A percentile compares a stretch with the other conserved stretches of the same genome.
Evolutionary conservation across 2,329 filamentous ascomycete species (phyloP).

Genomic region (Cladosporium velox): DNA sequence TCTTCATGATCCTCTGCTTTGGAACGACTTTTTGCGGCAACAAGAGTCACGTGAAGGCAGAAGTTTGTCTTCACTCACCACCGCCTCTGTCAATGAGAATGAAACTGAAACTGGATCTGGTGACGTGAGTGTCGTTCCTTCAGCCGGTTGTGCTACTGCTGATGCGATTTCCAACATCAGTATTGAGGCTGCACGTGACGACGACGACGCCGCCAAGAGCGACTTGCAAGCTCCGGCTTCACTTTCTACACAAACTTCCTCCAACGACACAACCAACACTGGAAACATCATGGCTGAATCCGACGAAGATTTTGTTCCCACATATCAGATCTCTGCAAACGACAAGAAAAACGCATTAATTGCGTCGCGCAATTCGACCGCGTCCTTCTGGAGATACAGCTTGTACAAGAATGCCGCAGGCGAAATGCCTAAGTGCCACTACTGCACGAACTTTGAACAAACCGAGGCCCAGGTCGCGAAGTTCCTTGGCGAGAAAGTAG

Average conservation of each 20-base stretch:
- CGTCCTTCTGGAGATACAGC: constrained; percentile 62
- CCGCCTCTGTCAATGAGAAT: not conserved
- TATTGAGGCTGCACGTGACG: constrained; percentile 3
- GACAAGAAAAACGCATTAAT: constrained; percentile 32
- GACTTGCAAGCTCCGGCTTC: constrained; percentile 4
- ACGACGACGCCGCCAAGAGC: constrained; percentile 13
- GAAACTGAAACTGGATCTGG: not conserved
- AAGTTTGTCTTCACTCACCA: not conserved
- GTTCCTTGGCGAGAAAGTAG: constrained; percentile 67
- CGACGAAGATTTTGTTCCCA: constrained; percentile 24
- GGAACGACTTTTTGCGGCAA: not conserved
- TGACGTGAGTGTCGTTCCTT: not conserved
- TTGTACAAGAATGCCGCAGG: constrained; percentile 63
- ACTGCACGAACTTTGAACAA: constrained; percentile 68
- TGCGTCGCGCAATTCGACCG: constrained; percentile 32
- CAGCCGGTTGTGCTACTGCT: not conserved
- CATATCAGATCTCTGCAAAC: constrained; percentile 33
- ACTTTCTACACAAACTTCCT: constrained; percentile 2
- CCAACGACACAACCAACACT: not conserved
- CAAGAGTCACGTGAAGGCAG: not conserved
- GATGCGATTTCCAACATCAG: not conserved
- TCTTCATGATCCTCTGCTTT: constrained; percentile 2
- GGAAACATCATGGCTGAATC: not conserved
- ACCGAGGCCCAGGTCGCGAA: constrained; percentile 67
- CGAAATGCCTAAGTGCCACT: constrained; percentile 68